A percentile compares a stretch with the other conserved stretches of the same genome.
These are phyloP conservation scores for Naegleria lovaniensis DNA, from an alignment of 208 protist genomes.

Conservation along the genomic window DNA sequence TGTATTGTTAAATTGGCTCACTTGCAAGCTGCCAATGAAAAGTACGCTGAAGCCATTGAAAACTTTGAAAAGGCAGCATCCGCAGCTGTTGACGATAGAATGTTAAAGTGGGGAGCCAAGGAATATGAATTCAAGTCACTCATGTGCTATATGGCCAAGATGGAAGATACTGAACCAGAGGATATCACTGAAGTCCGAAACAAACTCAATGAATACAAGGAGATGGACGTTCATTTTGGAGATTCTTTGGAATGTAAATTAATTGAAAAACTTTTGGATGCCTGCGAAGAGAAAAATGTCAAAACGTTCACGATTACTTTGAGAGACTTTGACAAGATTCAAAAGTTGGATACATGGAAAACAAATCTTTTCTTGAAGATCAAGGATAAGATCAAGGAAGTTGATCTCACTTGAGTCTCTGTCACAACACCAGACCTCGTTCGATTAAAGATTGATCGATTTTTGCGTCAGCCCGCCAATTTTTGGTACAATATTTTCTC, in stretches of 20 bases:
- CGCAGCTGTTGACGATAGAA: constrained; percentile 51
- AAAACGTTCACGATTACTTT: background rate
- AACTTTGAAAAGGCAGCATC: constrained; percentile 66
- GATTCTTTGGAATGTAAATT: background rate
- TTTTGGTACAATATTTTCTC: no score
- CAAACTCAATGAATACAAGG: background rate
- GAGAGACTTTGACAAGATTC: background rate
- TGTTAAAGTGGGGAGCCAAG: constrained; percentile 70
- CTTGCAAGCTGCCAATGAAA: constrained; percentile 62
- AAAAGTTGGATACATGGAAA: constrained; percentile 14
- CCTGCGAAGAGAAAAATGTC: background rate
- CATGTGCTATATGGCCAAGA: constrained; percentile 60
- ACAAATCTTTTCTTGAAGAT: background rate
- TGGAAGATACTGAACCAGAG: background rate
- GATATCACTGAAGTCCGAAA: background rate
- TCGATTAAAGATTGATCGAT: no score
- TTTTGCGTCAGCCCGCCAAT: no score
- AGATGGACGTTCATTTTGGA: constrained; percentile 17
- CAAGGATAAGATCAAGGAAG: background rate
- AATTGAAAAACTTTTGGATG: background rate
- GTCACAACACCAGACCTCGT: no score
- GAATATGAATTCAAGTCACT: constrained; percentile 66
- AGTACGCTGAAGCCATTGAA: constrained; percentile 66
- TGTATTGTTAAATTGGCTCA: constrained; percentile 70
- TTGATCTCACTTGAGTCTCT: constrained; percentile 2